Evolutionary conservation across 2,329 filamentous ascomycete species (phyloP), one percentile per base, ranked within the genome.

Genomic region (Phialophora verrucosa): DNA sequence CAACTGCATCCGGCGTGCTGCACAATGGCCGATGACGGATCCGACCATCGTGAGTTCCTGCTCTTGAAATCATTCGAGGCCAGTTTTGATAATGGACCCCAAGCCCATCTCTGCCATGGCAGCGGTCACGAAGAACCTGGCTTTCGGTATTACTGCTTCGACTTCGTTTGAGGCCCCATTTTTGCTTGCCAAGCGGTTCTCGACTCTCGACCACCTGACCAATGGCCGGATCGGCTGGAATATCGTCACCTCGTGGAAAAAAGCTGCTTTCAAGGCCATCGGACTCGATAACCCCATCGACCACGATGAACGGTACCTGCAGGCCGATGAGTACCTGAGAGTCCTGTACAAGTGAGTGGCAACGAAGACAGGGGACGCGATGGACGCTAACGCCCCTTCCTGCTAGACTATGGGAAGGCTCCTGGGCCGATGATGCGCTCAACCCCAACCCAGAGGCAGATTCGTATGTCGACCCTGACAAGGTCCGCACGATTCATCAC

Each of bases 21-120:
- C 87, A 0, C 87, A 90, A 72, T 89, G 86, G 85, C 87, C 88
- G 0, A 81, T 89, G 74, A 88, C 85, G 0, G 87, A 90, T 72
- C 88, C 88, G 0, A 84, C 84, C 0, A 88, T 88, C 72, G 85
- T 87, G 73, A 70, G 83, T 77, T 3, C 10, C 20, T 51, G 49
- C 20, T 27, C 49, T 27, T n/a, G 51, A 20, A n/a, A 0, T 23
- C 31, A 5, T 17, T 10, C 10, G 31, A 31, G 8, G n/a, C 5
- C 3, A 32, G 50, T 54, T 35, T 7, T 58, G 20, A 38, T 44
- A 17, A 54, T 42, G 4, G 17, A 11, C 23, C 31, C 14, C 32
- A 54, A 87, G 84, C 85, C 86, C 2, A 87, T 89, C 62, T 83
- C 83, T 2, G 87, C 87, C 35, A 90, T 90, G 87, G 87, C 87